These are phyloP conservation scores for Aspergillus nanangensis DNA, from an alignment of 495 filamentous ascomycete genomes.

Conservation along the genomic window DNA sequence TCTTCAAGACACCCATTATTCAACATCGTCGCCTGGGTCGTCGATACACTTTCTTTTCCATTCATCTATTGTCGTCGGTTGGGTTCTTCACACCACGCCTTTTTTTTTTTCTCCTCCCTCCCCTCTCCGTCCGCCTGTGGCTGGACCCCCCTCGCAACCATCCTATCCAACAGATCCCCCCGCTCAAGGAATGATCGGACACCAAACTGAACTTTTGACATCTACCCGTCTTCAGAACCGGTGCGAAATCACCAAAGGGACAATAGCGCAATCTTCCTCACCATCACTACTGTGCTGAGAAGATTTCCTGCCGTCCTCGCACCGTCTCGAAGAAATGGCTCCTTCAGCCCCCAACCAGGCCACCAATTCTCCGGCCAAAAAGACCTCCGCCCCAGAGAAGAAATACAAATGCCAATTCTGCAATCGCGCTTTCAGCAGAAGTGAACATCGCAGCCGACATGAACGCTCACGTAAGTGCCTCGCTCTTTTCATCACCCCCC, in stretches of 20 bases:
- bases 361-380: constrained; percentile 53
- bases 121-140: constrained; percentile 42
- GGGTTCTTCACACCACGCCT: constrained; percentile 28
- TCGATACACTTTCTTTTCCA: constrained; percentile 28
- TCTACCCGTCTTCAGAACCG: constrained; percentile 47
- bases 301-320: constrained; percentile 32
- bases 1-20: constrained; percentile 29
- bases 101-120: constrained; percentile 34
- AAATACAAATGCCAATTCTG: constrained; percentile 99
- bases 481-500: neutral
- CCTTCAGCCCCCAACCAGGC: constrained; percentile 60
- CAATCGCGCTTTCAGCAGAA: constrained; percentile 92
- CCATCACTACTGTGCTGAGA: constrained; percentile 38
- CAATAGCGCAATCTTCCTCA: constrained; percentile 43
- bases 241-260: constrained; percentile 49
- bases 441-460: constrained; percentile 94
- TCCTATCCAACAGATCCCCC: constrained; percentile 31
- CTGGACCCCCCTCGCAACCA: constrained; percentile 44
- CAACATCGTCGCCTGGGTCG: constrained; percentile 34
- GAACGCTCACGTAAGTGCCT: constrained; percentile 90
- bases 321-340: constrained; percentile 38
- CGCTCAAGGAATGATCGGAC: constrained; percentile 48
- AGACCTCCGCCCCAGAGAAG: constrained; percentile 74
- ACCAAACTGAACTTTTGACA: constrained; percentile 41
- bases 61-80: constrained; percentile 11